These are phyloP conservation scores for Microsporum canis DNA, from an alignment of 2,329 filamentous ascomycete genomes.

Conservation along the genomic window DNA sequence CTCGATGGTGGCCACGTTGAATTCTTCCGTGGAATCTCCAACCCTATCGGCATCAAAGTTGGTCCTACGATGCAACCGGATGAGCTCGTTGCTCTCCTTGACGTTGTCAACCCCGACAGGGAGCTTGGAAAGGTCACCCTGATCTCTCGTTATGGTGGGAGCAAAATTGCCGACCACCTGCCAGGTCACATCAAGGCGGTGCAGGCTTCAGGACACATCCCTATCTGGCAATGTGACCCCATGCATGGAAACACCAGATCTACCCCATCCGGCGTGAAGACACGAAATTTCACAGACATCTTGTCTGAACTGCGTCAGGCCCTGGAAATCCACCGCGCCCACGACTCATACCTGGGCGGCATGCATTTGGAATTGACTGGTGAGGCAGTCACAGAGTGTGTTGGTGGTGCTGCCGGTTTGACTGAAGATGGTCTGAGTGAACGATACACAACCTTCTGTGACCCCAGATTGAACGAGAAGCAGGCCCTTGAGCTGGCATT, in stretches of 20 bases:
- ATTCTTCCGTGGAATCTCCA: slow-evolving; percentile 91
- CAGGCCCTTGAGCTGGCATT: slow-evolving; percentile 94
- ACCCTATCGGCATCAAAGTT: slow-evolving; percentile 93
- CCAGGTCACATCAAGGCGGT: slow-evolving; percentile 82
- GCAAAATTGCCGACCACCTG: slow-evolving; percentile 62
- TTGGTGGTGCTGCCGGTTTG: slow-evolving; percentile 77
- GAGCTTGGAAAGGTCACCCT: slow-evolving; percentile 90
- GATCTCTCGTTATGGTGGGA: slow-evolving; percentile 86
- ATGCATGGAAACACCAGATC: slow-evolving; percentile 77
- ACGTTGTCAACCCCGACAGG: slow-evolving; percentile 69
- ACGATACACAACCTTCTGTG: slow-evolving; percentile 93
- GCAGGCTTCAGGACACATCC: slow-evolving; percentile 60
- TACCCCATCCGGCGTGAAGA: slow-evolving; percentile 74
- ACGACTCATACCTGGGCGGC: slow-evolving; percentile 78
- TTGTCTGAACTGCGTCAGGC: slow-evolving; percentile 76
- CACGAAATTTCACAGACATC: slow-evolving; percentile 80
- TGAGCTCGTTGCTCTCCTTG: slow-evolving; percentile 68
- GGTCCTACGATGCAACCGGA: slow-evolving; percentile 68
- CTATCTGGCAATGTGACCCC: slow-evolving; percentile 97
- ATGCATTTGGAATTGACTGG: slow-evolving; percentile 93
- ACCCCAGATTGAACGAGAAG: slow-evolving; percentile 92
- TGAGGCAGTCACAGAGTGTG: slow-evolving; percentile 91
- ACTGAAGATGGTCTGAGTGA: slow-evolving; percentile 78
- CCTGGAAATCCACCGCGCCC: slow-evolving; percentile 69
- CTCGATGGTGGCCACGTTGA: slow-evolving; percentile 90